A percentile compares a stretch with the other conserved stretches of the same genome.
phyloP scores from a whole-genome alignment of 495 filamentous ascomycete genomes.

The Hypoxylon fragiforme region DNA sequence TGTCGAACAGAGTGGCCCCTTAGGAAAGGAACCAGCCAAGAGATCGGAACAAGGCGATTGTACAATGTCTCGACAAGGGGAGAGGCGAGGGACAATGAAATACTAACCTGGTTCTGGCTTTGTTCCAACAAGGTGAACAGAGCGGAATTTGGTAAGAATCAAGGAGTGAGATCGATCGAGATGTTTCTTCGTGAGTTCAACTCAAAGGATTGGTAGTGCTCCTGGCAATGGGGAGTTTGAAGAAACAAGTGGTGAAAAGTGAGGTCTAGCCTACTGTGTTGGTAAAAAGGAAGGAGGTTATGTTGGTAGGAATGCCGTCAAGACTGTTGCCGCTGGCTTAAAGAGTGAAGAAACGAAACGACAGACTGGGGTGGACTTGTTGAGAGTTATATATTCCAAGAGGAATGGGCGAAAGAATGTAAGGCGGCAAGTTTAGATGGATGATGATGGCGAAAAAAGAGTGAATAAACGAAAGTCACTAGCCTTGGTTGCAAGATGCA shows the following conservation, averaged over 20 bases:
- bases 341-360: slow-evolving; percentile 32
- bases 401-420: slow-evolving; percentile 30
- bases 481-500: slow-evolving; percentile 24
- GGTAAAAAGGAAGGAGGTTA: slow-evolving; percentile 42
- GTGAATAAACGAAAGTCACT: slow-evolving; percentile 25
- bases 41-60: slow-evolving; percentile 27
- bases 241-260: slow-evolving; percentile 31
- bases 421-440: slow-evolving; percentile 32
- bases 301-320: slow-evolving; percentile 34
- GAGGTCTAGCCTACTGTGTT: slow-evolving; percentile 41
- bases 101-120: slow-evolving; percentile 34
- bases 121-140: slow-evolving; percentile 29
- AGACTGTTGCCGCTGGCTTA: slow-evolving; percentile 37
- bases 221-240: slow-evolving; percentile 41
- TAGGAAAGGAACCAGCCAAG: neutral
- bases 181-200: slow-evolving; percentile 37
- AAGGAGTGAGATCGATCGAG: slow-evolving; percentile 31
- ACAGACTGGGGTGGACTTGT: slow-evolving; percentile 28
- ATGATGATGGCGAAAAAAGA: slow-evolving; percentile 26
- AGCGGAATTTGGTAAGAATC: slow-evolving; percentile 19
- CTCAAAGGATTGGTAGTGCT: slow-evolving; percentile 44
- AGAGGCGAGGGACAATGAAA: slow-evolving; percentile 1
- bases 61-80: slow-evolving; percentile 6
- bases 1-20: neutral
- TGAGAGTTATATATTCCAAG: slow-evolving; percentile 35